Conservation (phyloP, 441 rosid genomes). For the Erodium texanum region DNA sequence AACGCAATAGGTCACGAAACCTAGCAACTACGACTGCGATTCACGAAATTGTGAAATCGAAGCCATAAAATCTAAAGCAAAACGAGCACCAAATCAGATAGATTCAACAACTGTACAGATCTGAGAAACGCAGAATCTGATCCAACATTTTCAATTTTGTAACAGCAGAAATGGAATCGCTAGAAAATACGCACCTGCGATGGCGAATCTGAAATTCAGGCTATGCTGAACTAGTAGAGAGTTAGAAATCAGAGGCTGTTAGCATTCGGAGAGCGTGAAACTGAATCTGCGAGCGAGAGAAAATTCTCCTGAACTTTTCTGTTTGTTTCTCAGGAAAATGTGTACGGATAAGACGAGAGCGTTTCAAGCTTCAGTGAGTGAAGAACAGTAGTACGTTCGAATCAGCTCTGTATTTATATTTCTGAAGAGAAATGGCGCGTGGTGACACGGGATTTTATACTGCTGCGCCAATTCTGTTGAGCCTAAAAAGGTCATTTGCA, state of each 20-base stretch:
- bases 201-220: neutral
- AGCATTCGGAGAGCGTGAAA: neutral
- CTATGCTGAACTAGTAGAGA: neutral
- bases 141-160: neutral
- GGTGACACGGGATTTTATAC: neutral
- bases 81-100: neutral
- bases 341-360: neutral
- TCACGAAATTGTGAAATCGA: neutral
- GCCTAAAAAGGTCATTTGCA: no score
- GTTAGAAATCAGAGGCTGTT: neutral
- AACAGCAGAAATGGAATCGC: neutral
- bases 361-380: neutral
- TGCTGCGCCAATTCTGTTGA: no score
- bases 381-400: neutral
- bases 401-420: neutral
- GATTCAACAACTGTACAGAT: neutral
- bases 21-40: neutral
- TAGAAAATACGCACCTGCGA: neutral
- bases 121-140: neutral
- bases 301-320: neutral
- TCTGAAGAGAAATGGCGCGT: neutral
- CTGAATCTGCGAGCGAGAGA: neutral
- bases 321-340: constrained; percentile 4
- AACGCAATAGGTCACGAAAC: neutral
- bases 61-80: neutral